Percentiles rank a stretch among this genome's conserved stretches.
phyloP scores from a whole-genome alignment of 306 rosid species.

The Ziziphus jujuba region DNA sequence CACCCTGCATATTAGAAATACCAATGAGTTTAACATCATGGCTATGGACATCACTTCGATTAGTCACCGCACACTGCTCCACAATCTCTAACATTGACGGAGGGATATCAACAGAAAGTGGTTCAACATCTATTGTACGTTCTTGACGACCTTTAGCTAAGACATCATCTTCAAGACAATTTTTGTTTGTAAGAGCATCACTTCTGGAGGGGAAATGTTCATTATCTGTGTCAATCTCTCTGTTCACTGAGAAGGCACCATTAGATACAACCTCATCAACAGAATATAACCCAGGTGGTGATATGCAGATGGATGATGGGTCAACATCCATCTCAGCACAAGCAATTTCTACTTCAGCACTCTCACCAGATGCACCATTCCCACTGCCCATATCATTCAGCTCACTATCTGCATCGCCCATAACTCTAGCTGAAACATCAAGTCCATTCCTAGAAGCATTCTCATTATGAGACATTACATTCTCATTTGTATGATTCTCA shows the following conservation, averaged over 20 bases:
- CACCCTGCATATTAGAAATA: constrained; percentile 19
- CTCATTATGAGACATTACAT: constrained; percentile 19
- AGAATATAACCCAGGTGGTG: constrained; percentile 49
- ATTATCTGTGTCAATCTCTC: constrained; percentile 23
- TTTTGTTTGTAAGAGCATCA: constrained; percentile 25
- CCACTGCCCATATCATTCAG: constrained; percentile 22
- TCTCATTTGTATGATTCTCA: constrained; percentile 22
- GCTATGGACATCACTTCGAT: constrained; percentile 23
- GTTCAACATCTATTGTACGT: constrained; percentile 40
- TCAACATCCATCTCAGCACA: constrained; percentile 61
- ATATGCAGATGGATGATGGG: constrained; percentile 48
- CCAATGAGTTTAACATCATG: constrained; percentile 20
- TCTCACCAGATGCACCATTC: constrained; percentile 29
- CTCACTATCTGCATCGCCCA: constrained; percentile 13
- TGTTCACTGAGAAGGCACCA: constrained; percentile 16
- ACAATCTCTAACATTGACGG: constrained; percentile 31
- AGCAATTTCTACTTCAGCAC: constrained; percentile 35
- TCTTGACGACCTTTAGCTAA: constrained; percentile 24
- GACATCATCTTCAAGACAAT: constrained; percentile 19
- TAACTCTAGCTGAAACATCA: constrained; percentile 21
- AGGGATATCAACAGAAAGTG: constrained; percentile 24
- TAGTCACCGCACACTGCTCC: constrained; percentile 36
- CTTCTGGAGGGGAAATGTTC: constrained; percentile 35
- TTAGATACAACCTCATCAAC: constrained; percentile 51
- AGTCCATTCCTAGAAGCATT: constrained; percentile 30